Evolutionary conservation across 2,329 filamentous ascomycete species (phyloP), one percentile per base, ranked within the genome.

Genomic region (Incumbomyces lentus): DNA sequence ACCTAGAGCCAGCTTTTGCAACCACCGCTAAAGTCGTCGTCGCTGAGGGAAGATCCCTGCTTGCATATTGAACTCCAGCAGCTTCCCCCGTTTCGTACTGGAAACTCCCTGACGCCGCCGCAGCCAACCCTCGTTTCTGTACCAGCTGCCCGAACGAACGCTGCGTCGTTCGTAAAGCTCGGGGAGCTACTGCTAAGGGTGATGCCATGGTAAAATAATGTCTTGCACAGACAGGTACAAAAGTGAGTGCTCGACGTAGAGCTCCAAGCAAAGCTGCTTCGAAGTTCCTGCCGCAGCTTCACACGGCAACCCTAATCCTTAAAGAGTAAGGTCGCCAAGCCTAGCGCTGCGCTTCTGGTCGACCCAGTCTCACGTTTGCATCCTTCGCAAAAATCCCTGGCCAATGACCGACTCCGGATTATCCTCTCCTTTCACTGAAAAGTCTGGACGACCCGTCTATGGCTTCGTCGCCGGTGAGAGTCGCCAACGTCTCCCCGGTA

Each of bases 1-100:
- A 96, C 68, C 92, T 78, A 55, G 90, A 93, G 62, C 92, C 92
- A 54, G 88, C 92, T 76, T 94, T 95, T 58, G 89, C 81, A 64
- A 98, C 86, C 55, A 98, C 70, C 47, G 89, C 88, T 57, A 98
- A 77, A 63, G 87, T 93, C 52, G 89, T 88, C 52, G 90, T 94
- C 57, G 88, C 86, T 54, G 87, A 86, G 54, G 85, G 78, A 62
- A 86, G 76, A 68, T 96, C 89, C 73, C 90, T 82, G 72, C 86
- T 86, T 64, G 90, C 89, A 60, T 93, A 78, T 77, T 95, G 95
- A 70, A 96, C 74, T 62, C 90, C 90, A 66, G 81, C 79, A 67
- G 85, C 79, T 69, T 94, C 85, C 64, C 84, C 78, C 53, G 84
- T 80, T 71, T 95, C 83, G 73, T 93, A 98, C 67, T 84, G 81